Percentiles rank a stretch among this genome's conserved stretches.
Evolutionary conservation across 176 grass and related monocot genomes (phyloP).

Genomic region (Bothriochloa decipiens): DNA sequence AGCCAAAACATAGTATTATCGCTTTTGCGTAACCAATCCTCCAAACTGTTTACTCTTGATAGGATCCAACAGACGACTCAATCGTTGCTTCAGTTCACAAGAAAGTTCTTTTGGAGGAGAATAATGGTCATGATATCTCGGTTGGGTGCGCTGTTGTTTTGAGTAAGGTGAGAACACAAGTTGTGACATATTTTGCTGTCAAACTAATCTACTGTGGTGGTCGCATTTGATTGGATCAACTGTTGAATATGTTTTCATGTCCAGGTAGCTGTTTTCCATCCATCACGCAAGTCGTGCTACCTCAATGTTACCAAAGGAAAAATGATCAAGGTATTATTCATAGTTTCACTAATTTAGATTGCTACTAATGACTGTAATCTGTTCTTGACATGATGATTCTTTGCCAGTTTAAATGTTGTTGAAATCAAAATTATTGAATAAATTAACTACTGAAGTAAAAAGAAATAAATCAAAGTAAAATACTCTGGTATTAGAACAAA

Average conservation of each 20-base stretch:
- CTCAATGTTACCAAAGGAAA: conserved; percentile 60
- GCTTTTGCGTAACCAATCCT: background rate
- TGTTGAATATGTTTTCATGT: conserved; percentile 19
- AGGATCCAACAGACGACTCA: conserved; percentile 50
- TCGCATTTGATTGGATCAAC: background rate
- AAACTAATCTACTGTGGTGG: background rate
- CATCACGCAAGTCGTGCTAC: conserved; percentile 42
- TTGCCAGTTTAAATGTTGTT: conserved; percentile 4
- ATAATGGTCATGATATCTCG: conserved; percentile 44
- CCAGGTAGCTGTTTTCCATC: conserved; percentile 57
- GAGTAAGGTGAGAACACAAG: conserved; percentile 34
- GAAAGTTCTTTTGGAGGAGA: conserved; percentile 43
- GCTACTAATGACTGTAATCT: background rate
- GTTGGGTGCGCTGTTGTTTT: conserved; percentile 58
- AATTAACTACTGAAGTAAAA: background rate
- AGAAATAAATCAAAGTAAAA: background rate
- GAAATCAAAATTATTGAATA: conserved; percentile 11
- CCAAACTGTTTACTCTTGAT: background rate
- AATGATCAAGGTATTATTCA: conserved; percentile 50
- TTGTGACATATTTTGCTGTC: conserved; percentile 15
- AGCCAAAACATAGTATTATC: background rate
- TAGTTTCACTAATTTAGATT: background rate
- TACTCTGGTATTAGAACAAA: background rate
- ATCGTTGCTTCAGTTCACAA: conserved; percentile 53
- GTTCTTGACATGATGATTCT: background rate